These are phyloP conservation scores for Xylaria sp. DNA, from an alignment of 2,329 filamentous ascomycete species.

Conservation along the genomic window DNA sequence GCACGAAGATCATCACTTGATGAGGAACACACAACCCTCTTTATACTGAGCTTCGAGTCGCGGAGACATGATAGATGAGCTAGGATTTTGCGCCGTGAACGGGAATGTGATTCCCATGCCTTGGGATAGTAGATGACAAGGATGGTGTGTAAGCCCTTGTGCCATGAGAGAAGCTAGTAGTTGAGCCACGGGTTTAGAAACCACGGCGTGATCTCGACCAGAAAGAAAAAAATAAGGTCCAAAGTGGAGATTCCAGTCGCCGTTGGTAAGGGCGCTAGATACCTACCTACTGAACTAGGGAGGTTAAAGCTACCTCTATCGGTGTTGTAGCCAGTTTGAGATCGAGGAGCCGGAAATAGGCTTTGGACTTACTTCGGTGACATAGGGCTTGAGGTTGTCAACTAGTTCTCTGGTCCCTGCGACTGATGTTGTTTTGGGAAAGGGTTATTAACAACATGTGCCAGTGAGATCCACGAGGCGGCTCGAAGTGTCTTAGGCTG, in stretches of 20 bases:
- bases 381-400: constrained; percentile 10
- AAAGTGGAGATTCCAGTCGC: constrained; percentile 11
- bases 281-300: constrained; percentile 37
- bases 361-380: not conserved
- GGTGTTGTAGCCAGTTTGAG: constrained; percentile 24
- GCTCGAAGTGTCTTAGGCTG: constrained; percentile 9
- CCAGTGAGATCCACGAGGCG: constrained; percentile 25
- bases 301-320: constrained; percentile 37
- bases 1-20: constrained; percentile 40
- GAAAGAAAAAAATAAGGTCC: constrained; percentile 6
- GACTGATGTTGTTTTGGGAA: constrained; percentile 16
- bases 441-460: constrained; percentile 12
- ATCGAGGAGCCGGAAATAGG: not conserved
- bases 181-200: constrained; percentile 25
- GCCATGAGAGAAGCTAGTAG: constrained; percentile 29
- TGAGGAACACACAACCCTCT: constrained; percentile 28
- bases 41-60: constrained; percentile 32
- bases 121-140: constrained; percentile 39
- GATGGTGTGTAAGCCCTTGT: constrained; percentile 34
- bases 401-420: constrained; percentile 17
- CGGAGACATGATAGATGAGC: constrained; percentile 13
- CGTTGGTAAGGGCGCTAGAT: constrained; percentile 13
- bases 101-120: constrained; percentile 44
- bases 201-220: constrained; percentile 39
- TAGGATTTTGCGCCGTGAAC: constrained; percentile 31